phyloP scores from a whole-genome alignment of 225 moss, liverwort and hornwort species.

The Pseudisothecium myosuroides region DNA sequence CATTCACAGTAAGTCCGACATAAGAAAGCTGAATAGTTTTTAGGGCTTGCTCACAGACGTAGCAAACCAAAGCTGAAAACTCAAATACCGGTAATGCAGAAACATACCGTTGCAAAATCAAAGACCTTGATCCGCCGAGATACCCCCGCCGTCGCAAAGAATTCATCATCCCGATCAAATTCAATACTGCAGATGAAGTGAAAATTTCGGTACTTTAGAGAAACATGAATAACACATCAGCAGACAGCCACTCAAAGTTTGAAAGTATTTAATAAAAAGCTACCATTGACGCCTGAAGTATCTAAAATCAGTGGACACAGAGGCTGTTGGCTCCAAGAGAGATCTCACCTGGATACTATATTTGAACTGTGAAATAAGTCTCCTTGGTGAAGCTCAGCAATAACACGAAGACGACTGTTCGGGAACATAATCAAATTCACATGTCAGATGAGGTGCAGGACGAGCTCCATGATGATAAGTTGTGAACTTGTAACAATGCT shows the following conservation, averaged over 20 bases:
- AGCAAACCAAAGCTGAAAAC: background rate
- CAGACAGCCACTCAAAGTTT: background rate
- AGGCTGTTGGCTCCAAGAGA: background rate
- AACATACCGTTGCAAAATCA: conserved; percentile 65
- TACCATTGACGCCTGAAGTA: background rate
- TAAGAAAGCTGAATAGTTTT: background rate
- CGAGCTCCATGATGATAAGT: background rate
- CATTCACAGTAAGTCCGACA: background rate
- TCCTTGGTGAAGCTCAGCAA: conserved; percentile 85
- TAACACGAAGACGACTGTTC: conserved; percentile 57
- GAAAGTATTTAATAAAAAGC: background rate
- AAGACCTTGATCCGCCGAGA: conserved; percentile 90
- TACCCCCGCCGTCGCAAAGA: conserved; percentile 96
- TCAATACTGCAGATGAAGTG: conserved; percentile 61
- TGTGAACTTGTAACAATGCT: background rate
- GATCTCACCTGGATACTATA: conserved; percentile 74
- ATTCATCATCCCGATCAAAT: conserved; percentile 92
- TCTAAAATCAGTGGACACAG: background rate
- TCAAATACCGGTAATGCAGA: background rate
- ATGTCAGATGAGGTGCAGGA: background rate
- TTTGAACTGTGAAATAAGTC: conserved; percentile 74
- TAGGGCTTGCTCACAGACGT: too few relatives aligned
- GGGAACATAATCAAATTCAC: background rate
- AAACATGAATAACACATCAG: background rate
- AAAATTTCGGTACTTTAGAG: background rate